Percentiles rank a stretch among this genome's conserved stretches.
Conservation (phyloP, 345 rosid genomes). For the Sonneratia alba region DNA sequence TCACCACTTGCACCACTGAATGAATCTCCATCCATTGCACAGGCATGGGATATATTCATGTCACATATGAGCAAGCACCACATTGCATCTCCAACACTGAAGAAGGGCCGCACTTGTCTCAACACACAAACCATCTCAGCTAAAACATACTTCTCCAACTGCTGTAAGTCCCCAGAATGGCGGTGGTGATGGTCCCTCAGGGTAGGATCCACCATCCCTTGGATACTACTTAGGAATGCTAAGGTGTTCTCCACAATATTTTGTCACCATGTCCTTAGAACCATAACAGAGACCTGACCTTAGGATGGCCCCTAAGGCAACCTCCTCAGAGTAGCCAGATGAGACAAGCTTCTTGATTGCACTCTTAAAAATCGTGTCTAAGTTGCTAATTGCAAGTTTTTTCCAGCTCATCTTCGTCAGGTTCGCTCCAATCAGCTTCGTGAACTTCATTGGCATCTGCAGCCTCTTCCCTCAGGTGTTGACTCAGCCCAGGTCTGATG, state of each 20-base stretch:
- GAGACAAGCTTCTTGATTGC: slow-evolving; percentile 52
- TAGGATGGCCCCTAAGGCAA: slow-evolving; percentile 50
- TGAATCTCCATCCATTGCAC: slow-evolving; percentile 75
- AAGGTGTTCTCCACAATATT: slow-evolving; percentile 68
- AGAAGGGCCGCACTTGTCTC: slow-evolving; percentile 71
- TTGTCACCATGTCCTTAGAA: slow-evolving; percentile 50
- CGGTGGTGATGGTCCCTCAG: slow-evolving; percentile 23
- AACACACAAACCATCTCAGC: slow-evolving; percentile 80
- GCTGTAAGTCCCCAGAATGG: slow-evolving; percentile 49
- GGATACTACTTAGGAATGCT: slow-evolving; percentile 53
- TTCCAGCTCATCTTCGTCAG: slow-evolving; percentile 62
- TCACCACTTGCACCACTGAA: slow-evolving; percentile 25
- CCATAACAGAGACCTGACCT: slow-evolving; percentile 70
- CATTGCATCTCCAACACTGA: slow-evolving; percentile 94
- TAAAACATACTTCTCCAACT: slow-evolving; percentile 74
- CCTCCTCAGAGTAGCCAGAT: slow-evolving; percentile 49
- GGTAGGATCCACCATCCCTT: slow-evolving; percentile 32
- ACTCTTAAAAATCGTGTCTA: slow-evolving; percentile 55
- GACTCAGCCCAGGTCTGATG: slow-evolving; percentile 38
- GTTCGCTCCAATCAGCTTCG: slow-evolving; percentile 79
- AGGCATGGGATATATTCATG: slow-evolving; percentile 91
- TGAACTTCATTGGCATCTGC: slow-evolving; percentile 39
- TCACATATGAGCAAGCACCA: slow-evolving; percentile 91
- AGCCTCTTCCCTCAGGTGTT: slow-evolving; percentile 26
- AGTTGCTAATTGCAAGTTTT: slow-evolving; percentile 59